Base-by-base conservation (phyloP, 352 stramenopile species). In the Blastocystis sp. region DNA sequence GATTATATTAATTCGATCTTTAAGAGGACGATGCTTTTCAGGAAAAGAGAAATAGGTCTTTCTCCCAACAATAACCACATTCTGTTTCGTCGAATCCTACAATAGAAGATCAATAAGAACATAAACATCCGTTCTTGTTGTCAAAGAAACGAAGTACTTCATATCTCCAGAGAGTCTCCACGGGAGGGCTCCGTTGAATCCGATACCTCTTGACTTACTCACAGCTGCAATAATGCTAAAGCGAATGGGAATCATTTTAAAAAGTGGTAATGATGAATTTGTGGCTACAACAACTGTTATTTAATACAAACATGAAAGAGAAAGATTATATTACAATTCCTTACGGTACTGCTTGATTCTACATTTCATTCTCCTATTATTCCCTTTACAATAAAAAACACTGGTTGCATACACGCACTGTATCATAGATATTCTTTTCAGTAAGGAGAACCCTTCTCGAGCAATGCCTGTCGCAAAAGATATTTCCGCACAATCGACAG, bases 31-130 rank as follows among this genome's bases (percentile, higher is more conserved):
- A 87, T 98, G 98, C 90, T 97, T 98, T 55, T 93, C 54, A 4
- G 97, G 97, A 69, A 99, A 96, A 79, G 95, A 98, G 85, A 98
- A 95, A 96, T 96, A 99, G 20, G 98, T 99, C 92, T 98, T 99
- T 62, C 97, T 95, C 18, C 98, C 98, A 97, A 99, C 99, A 91
- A 99, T 97, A 45, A 99, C 97, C 0, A 96, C 98, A 93, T 99
- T 94, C 64, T 96, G 94, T 54, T 90, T 91, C 66, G 24, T 2
- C 0, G 87, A 13, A 55, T 89, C 87, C 78, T 89, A 89, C 56
- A 75, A 24, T 75, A 76, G 43, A 34, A 43, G 70, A 7, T 89
- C 47, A 62, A 39, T 62, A 9, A 78, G 30, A n/a, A 69, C 13
- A 43, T 37, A 30, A 76, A 89, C 78, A n/a, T 6, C 24, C 13